Evolutionary conservation across 768 basidiomycete species (phyloP), one percentile per base, ranked within the genome.

Genomic region (Leccinum rimulosum): DNA sequence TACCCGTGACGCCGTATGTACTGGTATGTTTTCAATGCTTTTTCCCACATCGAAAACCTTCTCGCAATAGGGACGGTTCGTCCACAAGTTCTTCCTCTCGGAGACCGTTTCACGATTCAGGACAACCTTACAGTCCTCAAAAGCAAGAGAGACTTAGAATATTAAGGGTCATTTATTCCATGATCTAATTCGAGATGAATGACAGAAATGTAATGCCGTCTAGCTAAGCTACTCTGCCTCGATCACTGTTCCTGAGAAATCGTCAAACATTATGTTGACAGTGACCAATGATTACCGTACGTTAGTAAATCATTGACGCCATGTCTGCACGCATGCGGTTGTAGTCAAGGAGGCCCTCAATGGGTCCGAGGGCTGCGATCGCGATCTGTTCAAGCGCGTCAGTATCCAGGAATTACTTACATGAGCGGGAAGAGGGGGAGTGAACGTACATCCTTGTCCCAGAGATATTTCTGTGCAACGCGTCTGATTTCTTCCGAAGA

Each of bases 321-420:
- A 86, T 91, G 66, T 91, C 90, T 30, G 84, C 74, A 58, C 90
- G 88, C 69, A 91, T 82, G 68, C 95, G 92, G 78, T 89, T 92
- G 80, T 98, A 98, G 75, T 98, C 96, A 50, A 95, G 79, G 45
- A 98, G 82, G 70, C 95, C 95, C 65, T 99, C 97, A 59, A 89
- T 82, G 65, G 85, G 87, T 60, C 96, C 96, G 58, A 95, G 77
- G 57, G 95, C 96, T 52, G 96, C 93, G 48, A 98, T 75, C 3
- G 94, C 87, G 63, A 95, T 79, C 88, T 92, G 68, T 1, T 35
- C 52, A 19, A 64, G 27, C n/a, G 40, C 31, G 55, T 61, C 57
- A 50, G 43, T 22, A 38, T 30, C 30, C 52, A 33, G 15, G 58
- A 28, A 58, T 36, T n/a, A 58, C 43, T 49, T 48, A 27, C 30